A percentile compares a stretch with the other conserved stretches of the same genome.
These are phyloP conservation scores for Xylaria telfairii DNA, from an alignment of 495 filamentous ascomycete species.

Conservation along the genomic window DNA sequence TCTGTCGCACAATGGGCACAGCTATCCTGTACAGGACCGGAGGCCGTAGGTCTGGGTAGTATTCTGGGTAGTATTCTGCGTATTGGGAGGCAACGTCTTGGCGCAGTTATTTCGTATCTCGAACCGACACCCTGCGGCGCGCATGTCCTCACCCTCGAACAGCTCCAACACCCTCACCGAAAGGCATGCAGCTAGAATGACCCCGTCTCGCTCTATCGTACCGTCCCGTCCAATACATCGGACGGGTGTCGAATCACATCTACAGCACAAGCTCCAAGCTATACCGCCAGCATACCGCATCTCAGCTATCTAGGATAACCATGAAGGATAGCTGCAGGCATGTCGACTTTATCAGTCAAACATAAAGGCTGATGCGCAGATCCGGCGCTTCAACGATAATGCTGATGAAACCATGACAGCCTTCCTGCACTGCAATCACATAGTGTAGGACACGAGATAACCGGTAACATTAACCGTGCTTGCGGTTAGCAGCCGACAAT, in stretches of 20 bases:
- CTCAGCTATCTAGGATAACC: slow-evolving; percentile 9
- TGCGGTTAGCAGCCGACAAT: slow-evolving; percentile 1
- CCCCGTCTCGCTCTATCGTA: neutral
- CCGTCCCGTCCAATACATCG: slow-evolving; percentile 6
- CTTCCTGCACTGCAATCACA: slow-evolving; percentile 5
- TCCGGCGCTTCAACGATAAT: slow-evolving; percentile 9
- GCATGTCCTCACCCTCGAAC: neutral
- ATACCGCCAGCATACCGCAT: neutral
- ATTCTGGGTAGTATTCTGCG: too few species aligned
- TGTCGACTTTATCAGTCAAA: neutral
- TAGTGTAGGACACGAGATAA: neutral
- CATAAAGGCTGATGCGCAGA: neutral
- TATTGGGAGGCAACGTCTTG: slow-evolving; percentile 13
- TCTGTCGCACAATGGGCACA: neutral
- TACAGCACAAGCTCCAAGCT: too few species aligned
- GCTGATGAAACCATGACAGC: slow-evolving; percentile 27
- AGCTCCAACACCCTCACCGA: neutral
- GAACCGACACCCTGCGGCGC: neutral
- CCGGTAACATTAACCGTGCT: neutral
- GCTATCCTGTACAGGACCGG: too few species aligned
- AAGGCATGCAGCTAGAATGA: neutral
- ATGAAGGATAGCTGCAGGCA: slow-evolving; percentile 3
- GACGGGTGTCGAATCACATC: slow-evolving; percentile 14
- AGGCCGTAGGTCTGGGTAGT: neutral
- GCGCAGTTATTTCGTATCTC: slow-evolving; percentile 19